Base-by-base conservation (phyloP, 441 rosid genomes). In the Populus tomentosa region DNA sequence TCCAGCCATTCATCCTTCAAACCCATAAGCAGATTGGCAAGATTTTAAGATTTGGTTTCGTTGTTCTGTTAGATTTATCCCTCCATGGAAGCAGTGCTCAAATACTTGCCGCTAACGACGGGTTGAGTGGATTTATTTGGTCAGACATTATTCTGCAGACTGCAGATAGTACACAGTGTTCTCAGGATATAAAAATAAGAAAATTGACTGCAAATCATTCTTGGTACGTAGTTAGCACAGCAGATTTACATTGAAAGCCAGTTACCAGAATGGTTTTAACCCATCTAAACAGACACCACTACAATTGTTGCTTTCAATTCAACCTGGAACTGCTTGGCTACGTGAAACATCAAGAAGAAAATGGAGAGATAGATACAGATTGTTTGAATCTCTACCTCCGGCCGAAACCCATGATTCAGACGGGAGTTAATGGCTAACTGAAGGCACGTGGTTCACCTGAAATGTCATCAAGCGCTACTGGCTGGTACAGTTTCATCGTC, bases 401-500 rank as follows among this genome's bases (percentile, higher is more conserved):
- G 56, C 20, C 56, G 36, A 21, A 23, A 28, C 33, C 46, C 50
- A 28, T 67, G 18, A 36, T 70, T 70, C 24, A 63, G 42, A 73
- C 69, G 32, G 50, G 61, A 23, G 40, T 74, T 33, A 61, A 70
- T 3, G 7, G 11, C 30, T 33, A 62, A 1, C 61, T 72, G 76
- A n/a, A 76, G 72, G 46, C 76, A 61, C 73, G 23, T 35, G n/a
- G 35, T 75, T 79, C 80, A n/a, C 76, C 69, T 62, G 50, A 62
- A 36, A 74, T 42, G 20, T 20, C 46, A 73, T 23, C 53, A 23
- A 18, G 24, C 80, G 46, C 72, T 32, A 30, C 4, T 69, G 64
- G 76, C 59, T 10, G 80, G 76, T 20, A 81, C 82, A 9, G 77
- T 77, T 38, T 85, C 89, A 9, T 83, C 85, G 5, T 77, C 84